These are phyloP conservation scores for Eucalyptus victrix DNA, from an alignment of 345 rosid genomes.

Conservation along the genomic window DNA sequence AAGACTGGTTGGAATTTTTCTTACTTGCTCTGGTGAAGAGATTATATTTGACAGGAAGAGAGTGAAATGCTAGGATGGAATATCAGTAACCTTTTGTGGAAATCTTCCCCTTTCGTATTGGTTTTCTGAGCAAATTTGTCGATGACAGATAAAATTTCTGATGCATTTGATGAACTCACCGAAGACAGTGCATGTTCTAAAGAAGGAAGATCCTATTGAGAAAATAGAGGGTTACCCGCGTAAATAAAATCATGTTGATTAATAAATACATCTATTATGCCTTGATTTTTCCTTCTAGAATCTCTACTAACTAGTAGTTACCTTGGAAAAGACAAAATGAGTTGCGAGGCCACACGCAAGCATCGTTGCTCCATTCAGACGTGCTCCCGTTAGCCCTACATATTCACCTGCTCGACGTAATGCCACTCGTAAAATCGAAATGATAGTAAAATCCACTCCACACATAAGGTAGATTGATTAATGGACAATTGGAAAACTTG, in stretches of 20 bases:
- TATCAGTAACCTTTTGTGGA: neutral
- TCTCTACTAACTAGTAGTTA: neutral
- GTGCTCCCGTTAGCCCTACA: slow-evolving; percentile 12
- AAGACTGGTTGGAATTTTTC: neutral
- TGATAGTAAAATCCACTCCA: neutral
- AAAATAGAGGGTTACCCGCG: neutral
- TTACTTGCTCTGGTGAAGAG: neutral
- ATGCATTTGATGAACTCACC: neutral
- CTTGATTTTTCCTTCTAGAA: neutral
- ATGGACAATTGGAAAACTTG: neutral
- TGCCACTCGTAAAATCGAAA: neutral
- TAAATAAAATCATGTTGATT: neutral
- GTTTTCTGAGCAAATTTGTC: neutral
- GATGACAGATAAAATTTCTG: neutral
- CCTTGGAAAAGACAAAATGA: slow-evolving; percentile 13
- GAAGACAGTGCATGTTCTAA: neutral
- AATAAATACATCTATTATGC: no score
- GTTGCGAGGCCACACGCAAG: slow-evolving; percentile 9
- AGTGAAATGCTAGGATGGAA: neutral
- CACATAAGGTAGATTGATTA: neutral
- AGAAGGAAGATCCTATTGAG: neutral
- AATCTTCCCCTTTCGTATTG: neutral
- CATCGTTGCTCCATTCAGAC: slow-evolving; percentile 6
- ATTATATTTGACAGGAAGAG: neutral
- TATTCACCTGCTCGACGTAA: neutral